Conservation (phyloP, 176 grass and related monocot genomes). For the Olyra latifolia region DNA sequence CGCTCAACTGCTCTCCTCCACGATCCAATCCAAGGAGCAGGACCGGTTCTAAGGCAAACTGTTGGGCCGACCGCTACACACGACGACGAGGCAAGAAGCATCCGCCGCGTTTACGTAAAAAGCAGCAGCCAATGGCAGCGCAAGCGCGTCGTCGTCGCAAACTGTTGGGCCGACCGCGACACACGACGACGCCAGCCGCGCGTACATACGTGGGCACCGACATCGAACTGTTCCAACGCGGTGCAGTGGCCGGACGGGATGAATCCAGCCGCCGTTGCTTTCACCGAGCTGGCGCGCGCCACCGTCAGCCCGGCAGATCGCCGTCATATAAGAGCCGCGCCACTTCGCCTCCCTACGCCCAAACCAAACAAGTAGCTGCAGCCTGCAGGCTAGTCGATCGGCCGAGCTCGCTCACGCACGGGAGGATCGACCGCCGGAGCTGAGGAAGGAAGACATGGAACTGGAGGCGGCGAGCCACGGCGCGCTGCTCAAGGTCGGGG, state of each 20-base stretch:
- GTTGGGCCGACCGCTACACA: not conserved
- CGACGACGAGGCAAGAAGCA: not conserved
- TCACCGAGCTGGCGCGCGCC: too few species aligned
- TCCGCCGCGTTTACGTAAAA: not conserved
- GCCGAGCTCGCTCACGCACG: too few species aligned
- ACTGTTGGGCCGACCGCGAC: not conserved
- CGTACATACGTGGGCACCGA: not conserved
- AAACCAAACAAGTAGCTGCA: too few species aligned
- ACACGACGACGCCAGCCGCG: too few species aligned
- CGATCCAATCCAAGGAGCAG: not conserved
- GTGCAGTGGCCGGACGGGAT: too few species aligned
- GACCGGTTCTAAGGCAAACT: not conserved
- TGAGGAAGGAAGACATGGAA: too few species aligned
- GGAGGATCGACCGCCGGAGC: too few species aligned
- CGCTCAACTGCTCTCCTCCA: not conserved
- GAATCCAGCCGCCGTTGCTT: not conserved
- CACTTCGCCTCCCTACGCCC: not conserved
- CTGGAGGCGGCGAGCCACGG: slow-evolving; percentile 9
- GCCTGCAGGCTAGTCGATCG: too few species aligned
- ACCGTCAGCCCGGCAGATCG: too few species aligned
- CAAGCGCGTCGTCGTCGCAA: too few species aligned
- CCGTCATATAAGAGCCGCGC: slow-evolving; percentile 20
- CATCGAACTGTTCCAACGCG: not conserved
- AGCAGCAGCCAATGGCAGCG: not conserved
- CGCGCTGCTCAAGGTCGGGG: slow-evolving; percentile 48